These are phyloP conservation scores for Pseudogymnoascus sp. DNA, from an alignment of 2,329 filamentous ascomycete species.

Conservation along the genomic window DNA sequence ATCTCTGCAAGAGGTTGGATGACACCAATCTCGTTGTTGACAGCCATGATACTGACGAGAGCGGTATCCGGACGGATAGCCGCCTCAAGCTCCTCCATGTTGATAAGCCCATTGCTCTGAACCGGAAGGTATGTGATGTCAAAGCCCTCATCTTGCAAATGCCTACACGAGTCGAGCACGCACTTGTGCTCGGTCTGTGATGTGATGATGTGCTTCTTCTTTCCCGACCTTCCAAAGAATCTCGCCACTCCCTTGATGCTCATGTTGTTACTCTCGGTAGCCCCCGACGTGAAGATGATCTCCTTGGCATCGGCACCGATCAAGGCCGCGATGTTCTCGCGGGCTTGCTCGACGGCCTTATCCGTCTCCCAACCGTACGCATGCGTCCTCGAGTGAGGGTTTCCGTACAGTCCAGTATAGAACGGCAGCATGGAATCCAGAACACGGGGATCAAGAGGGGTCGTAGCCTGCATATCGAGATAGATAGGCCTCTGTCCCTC, in stretches of 20 bases:
- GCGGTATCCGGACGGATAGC: slow-evolving; percentile 87
- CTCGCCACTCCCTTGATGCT: slow-evolving; percentile 96
- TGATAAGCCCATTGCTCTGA: slow-evolving; percentile 74
- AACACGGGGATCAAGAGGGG: slow-evolving; percentile 87
- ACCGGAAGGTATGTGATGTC: slow-evolving; percentile 97
- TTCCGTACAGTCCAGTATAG: slow-evolving; percentile 88
- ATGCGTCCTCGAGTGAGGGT: slow-evolving; percentile 94
- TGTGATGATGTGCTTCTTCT: slow-evolving; percentile 98
- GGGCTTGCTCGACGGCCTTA: slow-evolving; percentile 81
- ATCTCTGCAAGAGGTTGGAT: slow-evolving; percentile 94
- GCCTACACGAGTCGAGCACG: slow-evolving; percentile 91
- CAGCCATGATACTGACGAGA: slow-evolving; percentile 94
- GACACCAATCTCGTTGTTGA: slow-evolving; percentile 99
- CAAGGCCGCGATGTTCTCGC: slow-evolving; percentile 72
- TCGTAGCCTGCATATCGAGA: slow-evolving; percentile 96
- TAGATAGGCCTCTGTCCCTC: slow-evolving; percentile 92
- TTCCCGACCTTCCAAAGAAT: slow-evolving; percentile 86
- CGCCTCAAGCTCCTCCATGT: slow-evolving; percentile 74
- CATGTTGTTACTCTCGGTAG: slow-evolving; percentile 99
- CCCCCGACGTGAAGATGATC: slow-evolving; percentile 97
- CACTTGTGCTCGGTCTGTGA: slow-evolving; percentile 98
- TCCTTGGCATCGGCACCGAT: slow-evolving; percentile 95
- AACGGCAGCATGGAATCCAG: slow-evolving; percentile 95
- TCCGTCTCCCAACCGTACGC: slow-evolving; percentile 99
- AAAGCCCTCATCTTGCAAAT: slow-evolving; percentile 94